Evolutionary conservation across 2,329 filamentous ascomycete genomes (phyloP).

Genomic region (Elsinoe ampelina): DNA sequence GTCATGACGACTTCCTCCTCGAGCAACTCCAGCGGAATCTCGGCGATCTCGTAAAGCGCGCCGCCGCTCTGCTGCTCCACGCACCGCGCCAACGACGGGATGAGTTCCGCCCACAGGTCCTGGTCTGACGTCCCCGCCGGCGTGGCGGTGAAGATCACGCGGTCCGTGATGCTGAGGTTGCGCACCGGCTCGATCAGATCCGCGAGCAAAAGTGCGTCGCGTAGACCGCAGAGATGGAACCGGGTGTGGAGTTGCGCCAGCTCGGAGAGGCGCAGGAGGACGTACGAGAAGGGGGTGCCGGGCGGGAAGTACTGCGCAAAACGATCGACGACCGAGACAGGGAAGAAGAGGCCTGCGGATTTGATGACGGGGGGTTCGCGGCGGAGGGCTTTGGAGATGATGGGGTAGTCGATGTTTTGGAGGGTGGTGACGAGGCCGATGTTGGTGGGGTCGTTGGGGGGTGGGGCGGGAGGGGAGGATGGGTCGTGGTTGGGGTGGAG

Average conservation of each 20-base stretch:
- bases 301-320: conserved; percentile 77
- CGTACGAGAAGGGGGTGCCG: conserved; percentile 71
- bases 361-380: conserved; percentile 56
- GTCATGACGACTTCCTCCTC: conserved; percentile 43
- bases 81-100: conserved; percentile 57
- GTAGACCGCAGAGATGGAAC: conserved; percentile 62
- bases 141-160: conserved; percentile 63
- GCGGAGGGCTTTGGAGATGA: conserved; percentile 54
- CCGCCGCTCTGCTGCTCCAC: conserved; percentile 60
- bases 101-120: conserved; percentile 36
- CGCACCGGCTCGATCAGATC: conserved; percentile 64
- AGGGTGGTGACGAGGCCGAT: conserved; percentile 73
- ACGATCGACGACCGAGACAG: conserved; percentile 58
- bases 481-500: conserved; percentile 4
- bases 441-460: conserved; percentile 27
- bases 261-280: conserved; percentile 66
- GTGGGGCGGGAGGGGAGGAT: background rate
- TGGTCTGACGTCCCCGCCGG: conserved; percentile 52
- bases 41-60: conserved; percentile 59
- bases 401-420: conserved; percentile 56
- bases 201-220: conserved; percentile 56
- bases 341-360: conserved; percentile 66
- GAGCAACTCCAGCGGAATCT: conserved; percentile 63
- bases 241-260: conserved; percentile 53
- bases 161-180: conserved; percentile 60